Base-by-base conservation (phyloP, 306 rosid genomes). In the Malus sieversii region DNA sequence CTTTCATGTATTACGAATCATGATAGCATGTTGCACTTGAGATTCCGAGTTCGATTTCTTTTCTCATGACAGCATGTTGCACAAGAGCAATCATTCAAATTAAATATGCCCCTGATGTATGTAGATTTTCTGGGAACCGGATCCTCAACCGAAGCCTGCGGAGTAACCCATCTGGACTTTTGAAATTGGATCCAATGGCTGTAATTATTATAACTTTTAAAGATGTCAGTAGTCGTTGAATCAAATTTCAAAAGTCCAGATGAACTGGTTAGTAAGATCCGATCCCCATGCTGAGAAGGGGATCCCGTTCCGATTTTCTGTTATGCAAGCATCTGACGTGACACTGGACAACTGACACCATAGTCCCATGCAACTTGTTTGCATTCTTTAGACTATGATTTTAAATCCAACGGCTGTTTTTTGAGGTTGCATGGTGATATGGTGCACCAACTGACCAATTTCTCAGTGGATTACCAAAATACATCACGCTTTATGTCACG, bases 171-270 rank as follows among this genome's bases (percentile, higher is more conserved):
- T 29, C 4, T 29, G 32, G 4, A 3, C 32, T 3, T 0, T 3
- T 30, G 0, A 30, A 30, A 30, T 30, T 30, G 3, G 5, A 30
- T 30, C 32, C 1, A 30, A 30, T 0, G 1, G 0, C 32, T 30
- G 32, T 4, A 30, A 30, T 30, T 30, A 30, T 30, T 30, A 30
- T 30, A 30, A 30, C 0, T 30, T 30, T 30, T 30, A 30, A 0
- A 30, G 4, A 3, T 0, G 32, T 30, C 0, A 3, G 4, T 30
- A 30, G 4, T 30, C 32, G 32, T 30, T 30, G 0, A 0, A 30
- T 30, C 0, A 30, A 30, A 30, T 30, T 30, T 30, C 4, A 30
- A 30, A 0, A 0, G 0, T 3, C 0, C 32, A 30, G 4, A 30
- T 3, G 4, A 0, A 0, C 32, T 30, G 32, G 4, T 30, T 4